A percentile compares a stretch with the other conserved stretches of the same genome.
Conservation (phyloP, 768 basidiomycete genomes). For the Crepidotus variabilis region DNA sequence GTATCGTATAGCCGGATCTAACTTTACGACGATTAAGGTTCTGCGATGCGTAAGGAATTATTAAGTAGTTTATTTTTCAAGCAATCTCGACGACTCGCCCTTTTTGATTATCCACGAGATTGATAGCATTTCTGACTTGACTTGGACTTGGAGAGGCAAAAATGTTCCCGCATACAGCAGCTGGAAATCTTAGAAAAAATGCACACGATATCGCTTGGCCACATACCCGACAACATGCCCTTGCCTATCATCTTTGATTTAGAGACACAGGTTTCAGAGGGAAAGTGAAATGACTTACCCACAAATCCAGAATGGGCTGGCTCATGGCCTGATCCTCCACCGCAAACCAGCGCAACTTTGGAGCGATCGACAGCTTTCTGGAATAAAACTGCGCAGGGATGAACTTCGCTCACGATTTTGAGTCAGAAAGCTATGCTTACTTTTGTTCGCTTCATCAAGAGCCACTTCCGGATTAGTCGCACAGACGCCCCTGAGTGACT, state of each 20-base stretch:
- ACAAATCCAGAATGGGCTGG: constrained; percentile 89
- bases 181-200: constrained; percentile 16
- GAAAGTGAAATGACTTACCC: constrained; percentile 40
- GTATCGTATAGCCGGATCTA: constrained; percentile 11
- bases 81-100: constrained; percentile 42
- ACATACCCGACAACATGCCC: constrained; percentile 72
- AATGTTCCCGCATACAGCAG: constrained; percentile 81
- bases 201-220: background rate
- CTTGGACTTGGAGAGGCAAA: constrained; percentile 88
- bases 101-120: constrained; percentile 66
- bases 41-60: constrained; percentile 28
- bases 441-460: constrained; percentile 69
- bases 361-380: constrained; percentile 50
- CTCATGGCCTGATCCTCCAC: constrained; percentile 88
- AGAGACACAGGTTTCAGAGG: background rate
- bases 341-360: constrained; percentile 76
- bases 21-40: constrained; percentile 85
- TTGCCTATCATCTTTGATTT: constrained; percentile 39
- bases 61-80: background rate
- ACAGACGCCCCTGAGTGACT: constrained; percentile 73
- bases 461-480: constrained; percentile 67
- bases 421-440: constrained; percentile 29
- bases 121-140: constrained; percentile 80
- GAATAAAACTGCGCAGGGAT: constrained; percentile 53
- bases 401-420: constrained; percentile 7